Evolutionary conservation across 139 green algal species (phyloP), one percentile per base, ranked within the genome.

Genomic region (Micractinium conductrix): DNA sequence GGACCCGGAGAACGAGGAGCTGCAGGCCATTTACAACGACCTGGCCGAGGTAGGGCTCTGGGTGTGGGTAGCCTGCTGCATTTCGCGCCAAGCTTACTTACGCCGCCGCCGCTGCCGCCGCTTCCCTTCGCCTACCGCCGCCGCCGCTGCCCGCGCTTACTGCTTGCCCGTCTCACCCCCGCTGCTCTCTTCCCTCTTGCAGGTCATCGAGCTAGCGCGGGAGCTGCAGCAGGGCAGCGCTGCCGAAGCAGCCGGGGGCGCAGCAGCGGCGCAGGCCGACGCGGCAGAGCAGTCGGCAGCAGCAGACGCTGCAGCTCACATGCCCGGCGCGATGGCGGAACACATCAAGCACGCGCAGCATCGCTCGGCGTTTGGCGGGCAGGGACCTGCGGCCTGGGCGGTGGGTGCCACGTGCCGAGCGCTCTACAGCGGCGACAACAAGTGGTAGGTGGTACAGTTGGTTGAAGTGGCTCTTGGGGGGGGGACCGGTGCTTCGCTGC

Each of bases 311-410:
- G 38, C 89, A 22, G n/a, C n/a, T n/a, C 90, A 92, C 33, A 82
- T 96, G 37, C 93, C 92, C 33, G 85, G 89, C 0, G 92, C 91
- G 22, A 92, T 98, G 24, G 92, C 93, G 5, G 85, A 96, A 26
- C 95, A 98, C 82, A 97, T 98, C 37, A 78, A 88, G 0, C 78
- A 82, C 33, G 95, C 94, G 0, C 93, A 96, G 80, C 88, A 94
- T 37, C 80, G 89, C 22, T 92, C 92, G 55, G 94, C 94, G 1
- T 63, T 97, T 16, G 73, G 60, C 24, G 94, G 93, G 5, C 94
- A 96, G 81, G 94, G 88, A 6, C 92, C 91, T 22, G 78, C 92
- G 1, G 86, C 85, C 9, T 98, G 95, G 95, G 94, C 94, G 9
- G 91, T 98, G 0, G 95, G 95, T 6, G 92, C 91, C 1, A 70